phyloP scores from a whole-genome alignment of 768 basidiomycete species.

The Mycena leptocephala region DNA sequence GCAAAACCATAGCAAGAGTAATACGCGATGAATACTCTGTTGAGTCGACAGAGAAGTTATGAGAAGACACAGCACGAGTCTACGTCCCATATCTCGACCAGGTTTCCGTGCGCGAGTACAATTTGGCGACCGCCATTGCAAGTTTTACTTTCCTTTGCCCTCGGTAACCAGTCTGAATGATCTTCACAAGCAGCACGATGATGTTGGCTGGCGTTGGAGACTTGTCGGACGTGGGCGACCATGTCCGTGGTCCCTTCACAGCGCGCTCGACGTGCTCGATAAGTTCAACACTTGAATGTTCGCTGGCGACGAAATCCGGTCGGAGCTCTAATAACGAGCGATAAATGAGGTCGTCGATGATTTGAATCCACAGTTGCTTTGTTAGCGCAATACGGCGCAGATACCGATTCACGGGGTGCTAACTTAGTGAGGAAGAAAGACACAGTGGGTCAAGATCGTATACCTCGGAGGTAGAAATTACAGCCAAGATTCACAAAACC shows the following conservation, averaged over 20 bases:
- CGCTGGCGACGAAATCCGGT: background rate
- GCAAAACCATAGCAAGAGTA: background rate
- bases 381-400: background rate
- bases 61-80: background rate
- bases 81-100: background rate
- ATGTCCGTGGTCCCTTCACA: background rate
- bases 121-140: background rate
- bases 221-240: background rate
- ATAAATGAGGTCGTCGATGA: background rate
- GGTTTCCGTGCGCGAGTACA: background rate
- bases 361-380: background rate
- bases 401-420: background rate
- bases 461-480: background rate
- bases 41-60: background rate
- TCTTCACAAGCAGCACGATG: background rate
- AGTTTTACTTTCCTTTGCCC: background rate
- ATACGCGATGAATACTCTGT: background rate
- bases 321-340: background rate
- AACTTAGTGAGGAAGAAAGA: background rate
- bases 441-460: background rate
- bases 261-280: background rate
- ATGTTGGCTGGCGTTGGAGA: background rate
- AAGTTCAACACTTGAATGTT: background rate
- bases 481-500: too few relatives aligned
- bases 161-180: background rate